Evolutionary conservation across 1,139 yeast species (phyloP).

Genomic region (Sugiyamaella sp.): DNA sequence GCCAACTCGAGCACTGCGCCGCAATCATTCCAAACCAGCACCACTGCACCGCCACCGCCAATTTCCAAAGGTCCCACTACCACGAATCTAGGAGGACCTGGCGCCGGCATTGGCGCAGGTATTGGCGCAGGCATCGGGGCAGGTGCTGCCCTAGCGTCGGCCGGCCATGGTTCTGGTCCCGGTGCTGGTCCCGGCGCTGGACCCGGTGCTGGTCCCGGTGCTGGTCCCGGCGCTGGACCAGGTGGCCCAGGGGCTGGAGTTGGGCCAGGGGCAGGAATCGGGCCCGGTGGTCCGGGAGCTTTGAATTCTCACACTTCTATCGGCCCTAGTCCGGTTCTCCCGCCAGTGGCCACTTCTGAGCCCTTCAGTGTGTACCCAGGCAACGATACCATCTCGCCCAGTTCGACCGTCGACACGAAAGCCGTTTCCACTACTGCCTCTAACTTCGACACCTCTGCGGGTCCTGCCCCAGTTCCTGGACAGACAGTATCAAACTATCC

Average conservation of each 20-base stretch:
- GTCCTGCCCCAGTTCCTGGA: background rate
- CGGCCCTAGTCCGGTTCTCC: conserved; percentile 16
- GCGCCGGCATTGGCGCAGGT: conserved; percentile 6
- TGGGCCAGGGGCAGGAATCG: too few species aligned
- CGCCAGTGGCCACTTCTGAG: conserved; percentile 14
- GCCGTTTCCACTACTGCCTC: background rate
- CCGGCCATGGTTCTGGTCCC: background rate
- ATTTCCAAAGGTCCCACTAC: conserved; percentile 8
- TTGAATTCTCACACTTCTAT: background rate
- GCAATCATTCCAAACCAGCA: conserved; percentile 11
- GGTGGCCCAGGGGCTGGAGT: background rate
- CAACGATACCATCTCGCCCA: conserved; percentile 9
- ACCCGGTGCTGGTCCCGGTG: background rate
- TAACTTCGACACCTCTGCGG: background rate
- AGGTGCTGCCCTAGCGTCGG: conserved; percentile 3
- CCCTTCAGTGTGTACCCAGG: conserved; percentile 8
- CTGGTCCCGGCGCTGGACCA: conserved; percentile 1
- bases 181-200: background rate
- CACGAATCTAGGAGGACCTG: background rate
- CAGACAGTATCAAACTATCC: conserved; percentile 21
- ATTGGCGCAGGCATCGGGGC: conserved; percentile 2
- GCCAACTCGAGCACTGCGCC: conserved; percentile 14
- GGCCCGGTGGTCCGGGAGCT: background rate
- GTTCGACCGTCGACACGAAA: conserved; percentile 1
- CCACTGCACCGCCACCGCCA: conserved; percentile 17